These are phyloP conservation scores for Clonostachys solani DNA, from an alignment of 2,329 filamentous ascomycete genomes.

Conservation along the genomic window DNA sequence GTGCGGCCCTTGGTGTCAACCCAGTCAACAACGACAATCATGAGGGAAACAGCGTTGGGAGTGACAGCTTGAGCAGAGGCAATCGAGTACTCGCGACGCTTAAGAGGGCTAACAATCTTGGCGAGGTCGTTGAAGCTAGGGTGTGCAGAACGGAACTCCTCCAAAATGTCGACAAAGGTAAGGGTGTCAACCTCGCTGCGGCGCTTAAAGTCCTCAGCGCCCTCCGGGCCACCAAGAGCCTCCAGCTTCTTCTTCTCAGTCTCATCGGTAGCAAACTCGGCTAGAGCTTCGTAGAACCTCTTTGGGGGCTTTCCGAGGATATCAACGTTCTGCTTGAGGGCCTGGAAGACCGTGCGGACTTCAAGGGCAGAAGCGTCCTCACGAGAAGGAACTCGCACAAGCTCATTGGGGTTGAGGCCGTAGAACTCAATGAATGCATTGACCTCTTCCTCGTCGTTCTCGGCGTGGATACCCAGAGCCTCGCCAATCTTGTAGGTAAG, in stretches of 20 bases:
- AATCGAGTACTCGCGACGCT: conserved; percentile 98
- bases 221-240: conserved; percentile 71
- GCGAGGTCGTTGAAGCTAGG: conserved; percentile 85
- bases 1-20: conserved; percentile 82
- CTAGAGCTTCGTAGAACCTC: conserved; percentile 91
- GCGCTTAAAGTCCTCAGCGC: conserved; percentile 86
- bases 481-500: conserved; percentile 97
- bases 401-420: conserved; percentile 72
- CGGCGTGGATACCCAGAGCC: conserved; percentile 91
- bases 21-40: conserved; percentile 98
- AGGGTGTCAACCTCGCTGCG: conserved; percentile 86
- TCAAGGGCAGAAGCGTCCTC: conserved; percentile 73
- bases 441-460: conserved; percentile 81
- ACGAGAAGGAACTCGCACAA: conserved; percentile 88
- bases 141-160: conserved; percentile 86
- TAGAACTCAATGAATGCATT: conserved; percentile 87
- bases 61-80: conserved; percentile 95
- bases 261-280: conserved; percentile 80
- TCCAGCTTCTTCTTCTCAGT: conserved; percentile 77
- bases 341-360: conserved; percentile 89
- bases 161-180: conserved; percentile 85
- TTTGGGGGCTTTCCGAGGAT: conserved; percentile 97
- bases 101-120: conserved; percentile 84
- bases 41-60: conserved; percentile 82
- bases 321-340: conserved; percentile 87